phyloP scores from a whole-genome alignment of 768 basidiomycete genomes.

The Amanita jacksonii region DNA sequence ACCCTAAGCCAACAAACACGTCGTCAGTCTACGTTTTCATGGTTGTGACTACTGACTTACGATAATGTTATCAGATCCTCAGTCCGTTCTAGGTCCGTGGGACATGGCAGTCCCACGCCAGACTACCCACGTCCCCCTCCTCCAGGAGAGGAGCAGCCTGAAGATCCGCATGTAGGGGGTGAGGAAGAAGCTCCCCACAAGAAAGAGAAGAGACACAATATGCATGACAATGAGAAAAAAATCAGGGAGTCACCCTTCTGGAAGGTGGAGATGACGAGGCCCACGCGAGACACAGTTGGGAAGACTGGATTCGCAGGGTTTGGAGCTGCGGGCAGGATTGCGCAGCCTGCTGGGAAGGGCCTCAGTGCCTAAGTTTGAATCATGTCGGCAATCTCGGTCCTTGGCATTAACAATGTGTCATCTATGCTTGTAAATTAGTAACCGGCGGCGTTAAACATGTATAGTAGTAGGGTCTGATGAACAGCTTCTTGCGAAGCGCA shows the following conservation, averaged over 20 bases:
- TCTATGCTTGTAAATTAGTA: background rate
- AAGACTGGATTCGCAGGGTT: conserved; percentile 20
- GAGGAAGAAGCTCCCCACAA: conserved; percentile 38
- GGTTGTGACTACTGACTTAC: too few relatives aligned
- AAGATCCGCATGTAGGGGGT: conserved; percentile 19
- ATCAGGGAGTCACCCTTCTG: conserved; percentile 33
- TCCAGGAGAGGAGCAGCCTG: conserved; percentile 24
- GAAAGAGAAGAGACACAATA: conserved; percentile 38
- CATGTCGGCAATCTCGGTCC: background rate
- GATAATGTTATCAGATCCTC: background rate
- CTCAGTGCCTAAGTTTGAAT: conserved; percentile 13
- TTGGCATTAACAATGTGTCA: background rate
- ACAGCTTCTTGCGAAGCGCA: conserved; percentile 1
- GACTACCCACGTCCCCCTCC: conserved; percentile 49
- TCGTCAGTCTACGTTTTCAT: conserved; percentile 5
- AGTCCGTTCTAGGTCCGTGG: background rate
- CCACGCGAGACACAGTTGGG: conserved; percentile 33
- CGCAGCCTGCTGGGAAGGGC: conserved; percentile 44
- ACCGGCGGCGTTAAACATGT: conserved; percentile 1
- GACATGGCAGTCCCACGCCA: conserved; percentile 4
- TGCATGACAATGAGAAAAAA: conserved; percentile 33
- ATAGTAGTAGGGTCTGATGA: background rate
- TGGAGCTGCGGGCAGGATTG: conserved; percentile 41
- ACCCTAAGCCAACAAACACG: conserved; percentile 7
- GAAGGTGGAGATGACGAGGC: conserved; percentile 39